These are phyloP conservation scores for Lipomyces oligophaga DNA, from an alignment of 805 yeast genomes.

Conservation along the genomic window DNA sequence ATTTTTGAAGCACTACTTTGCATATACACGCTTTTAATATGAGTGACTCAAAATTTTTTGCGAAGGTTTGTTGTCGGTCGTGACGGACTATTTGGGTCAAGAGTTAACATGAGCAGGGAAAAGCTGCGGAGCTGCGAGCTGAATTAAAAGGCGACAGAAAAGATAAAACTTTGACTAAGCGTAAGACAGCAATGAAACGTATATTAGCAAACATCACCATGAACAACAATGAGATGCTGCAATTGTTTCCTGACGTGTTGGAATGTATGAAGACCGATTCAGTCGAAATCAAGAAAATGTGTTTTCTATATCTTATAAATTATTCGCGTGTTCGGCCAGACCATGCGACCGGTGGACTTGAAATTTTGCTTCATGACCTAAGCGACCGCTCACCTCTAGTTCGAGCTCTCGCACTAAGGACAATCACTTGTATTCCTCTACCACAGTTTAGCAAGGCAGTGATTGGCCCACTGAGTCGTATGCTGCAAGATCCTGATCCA, in stretches of 20 bases:
- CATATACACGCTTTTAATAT: too few species aligned
- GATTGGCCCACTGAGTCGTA: slow-evolving; percentile 37
- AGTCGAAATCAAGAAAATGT: slow-evolving; percentile 64
- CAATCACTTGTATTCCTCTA: slow-evolving; percentile 57
- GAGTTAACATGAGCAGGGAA: slow-evolving; percentile 31
- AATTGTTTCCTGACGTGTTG: slow-evolving; percentile 63
- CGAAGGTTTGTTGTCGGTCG: slow-evolving; percentile 29
- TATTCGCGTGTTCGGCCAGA: slow-evolving; percentile 59
- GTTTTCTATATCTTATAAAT: slow-evolving; percentile 60
- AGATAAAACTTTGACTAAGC: slow-evolving; percentile 38
- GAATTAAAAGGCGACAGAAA: slow-evolving; percentile 33
- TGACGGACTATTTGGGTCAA: too few species aligned
- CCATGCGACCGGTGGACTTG: slow-evolving; percentile 53
- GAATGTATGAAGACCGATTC: slow-evolving; percentile 50
- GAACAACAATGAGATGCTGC: slow-evolving; percentile 72
- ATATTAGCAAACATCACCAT: slow-evolving; percentile 79
- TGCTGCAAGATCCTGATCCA: slow-evolving; percentile 50
- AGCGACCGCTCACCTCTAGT: slow-evolving; percentile 48
- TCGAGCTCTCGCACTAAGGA: slow-evolving; percentile 59
- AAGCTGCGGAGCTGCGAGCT: slow-evolving; percentile 38
- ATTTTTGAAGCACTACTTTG: too few species aligned
- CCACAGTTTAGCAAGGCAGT: slow-evolving; percentile 50
- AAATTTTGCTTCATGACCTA: slow-evolving; percentile 52
- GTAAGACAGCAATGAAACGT: slow-evolving; percentile 57
- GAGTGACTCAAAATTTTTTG: slow-evolving; percentile 36